Base-by-base conservation (phyloP, 768 basidiomycete species). In the Auriculariales sp. region DNA sequence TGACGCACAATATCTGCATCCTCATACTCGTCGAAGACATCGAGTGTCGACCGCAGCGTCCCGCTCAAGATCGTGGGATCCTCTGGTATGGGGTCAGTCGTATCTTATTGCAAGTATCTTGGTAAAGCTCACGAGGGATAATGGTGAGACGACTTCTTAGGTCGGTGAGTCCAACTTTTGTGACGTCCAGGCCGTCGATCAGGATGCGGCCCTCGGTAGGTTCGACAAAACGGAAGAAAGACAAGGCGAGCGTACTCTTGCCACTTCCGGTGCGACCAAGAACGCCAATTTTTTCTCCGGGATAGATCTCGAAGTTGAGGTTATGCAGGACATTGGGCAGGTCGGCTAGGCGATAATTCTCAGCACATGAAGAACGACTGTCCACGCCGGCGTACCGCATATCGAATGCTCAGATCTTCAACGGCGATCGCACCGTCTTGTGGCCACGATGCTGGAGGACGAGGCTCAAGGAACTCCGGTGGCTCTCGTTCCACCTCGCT, bases 141-240 rank as follows among this genome's bases (percentile, higher is more conserved):
- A 86, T 81, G 47, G 85, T 90, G 49, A 90, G 66, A 34, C 72
- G 74, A 49, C 77, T 80, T 22, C 91, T 75, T 31, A 95, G 70
- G 59, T 92, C 87, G 0, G 83, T 83, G 30, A 93, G 67, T 17
- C 89, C 90, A 49, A 92, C 76, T 49, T 72, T 70, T 27, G 86
- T 71, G 52, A 89, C 89, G 56, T 92, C 83, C 10, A 87, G 45
- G n/a, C 71, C 83, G 59, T 91, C 90, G 31, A 93, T 70, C 3
- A 77, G 36, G 48, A 91, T 90, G 5, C 69, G 69, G 4, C 89
- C 89, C 56, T 80, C 71, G 0, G 77, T 78, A 1, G 89, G 79
- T 59, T 93, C 88, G n/a, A 93, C 87, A 59, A 90, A 87, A 22
- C 85, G 76, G 77, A 93, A 90, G 67, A 91, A 85, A 6, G 83